Evolutionary conservation across 495 filamentous ascomycete species (phyloP), one percentile per base, ranked within the genome.

Genomic region (Parathielavia appendiculata): DNA sequence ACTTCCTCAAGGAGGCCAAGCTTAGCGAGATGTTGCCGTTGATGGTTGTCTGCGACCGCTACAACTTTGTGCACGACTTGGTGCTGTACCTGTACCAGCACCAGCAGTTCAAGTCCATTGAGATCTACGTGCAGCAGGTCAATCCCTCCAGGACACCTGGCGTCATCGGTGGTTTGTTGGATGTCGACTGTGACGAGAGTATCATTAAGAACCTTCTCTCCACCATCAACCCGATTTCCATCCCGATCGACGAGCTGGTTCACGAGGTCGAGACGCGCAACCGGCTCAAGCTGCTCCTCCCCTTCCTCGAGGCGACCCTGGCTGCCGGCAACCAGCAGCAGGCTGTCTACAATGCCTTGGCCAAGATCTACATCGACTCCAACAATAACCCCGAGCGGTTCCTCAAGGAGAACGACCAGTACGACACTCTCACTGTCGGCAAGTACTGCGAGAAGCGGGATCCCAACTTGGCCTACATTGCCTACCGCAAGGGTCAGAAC

Each of bases 391-490:
- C 95, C 0, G 95, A 99, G 81, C 92, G 90, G 69, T 99, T 99
- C 80, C 79, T 99, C 47, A 95, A 91, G 78, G 93, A 97, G 75
- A 99, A 97, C 71, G 90, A 97, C 63, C 83, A 93, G 71, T 99
- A 99, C 66, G 95, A 99, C 72, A 86, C 95, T 4, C 75, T 97
- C 41, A 84, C 78, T 20, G 90, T 99, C 60, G 95, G 95, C 65
- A 96, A 97, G 73, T 99, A 99, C 79, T 99, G 95, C 70, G 93
- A 96, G 77, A 96, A 96, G 81, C 89, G 93, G 36, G 95, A 99
- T 68, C 95, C 95, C 45, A 97, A 97, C 73, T 79, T 99, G 41
- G 93, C 93, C 10, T 96, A 87, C 76, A 96, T 97, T 65, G 88
- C 92, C 30, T 99, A 96, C 68, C 78, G 86, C 63, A 99, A 99